Base-by-base conservation (phyloP, 305 asterid genomes). In the Fraxinus albicans region DNA sequence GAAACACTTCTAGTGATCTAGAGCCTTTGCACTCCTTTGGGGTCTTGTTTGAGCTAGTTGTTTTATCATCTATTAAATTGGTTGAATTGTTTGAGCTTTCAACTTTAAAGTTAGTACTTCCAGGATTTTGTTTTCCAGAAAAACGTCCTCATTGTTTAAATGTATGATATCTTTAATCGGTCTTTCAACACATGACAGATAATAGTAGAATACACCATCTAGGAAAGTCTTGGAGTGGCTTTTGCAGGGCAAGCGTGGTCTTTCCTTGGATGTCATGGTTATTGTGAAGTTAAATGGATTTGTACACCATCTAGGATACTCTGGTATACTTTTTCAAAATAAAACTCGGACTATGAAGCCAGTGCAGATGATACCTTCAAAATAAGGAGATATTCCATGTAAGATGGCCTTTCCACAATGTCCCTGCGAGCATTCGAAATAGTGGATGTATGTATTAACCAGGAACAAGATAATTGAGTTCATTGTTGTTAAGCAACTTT, bases 361-460 rank as follows among this genome's bases (percentile, higher is more conserved):
- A 3, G 76, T 34, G 70, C 38, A 65, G 31, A 60, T 60, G 27
- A 21, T 60, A 0, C 13, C 29, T 60, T 21, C 29, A 19, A 60
- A 21, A 53, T 21, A 21, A 7, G 70, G 70, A 21, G 27, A 60
- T 60, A n/a, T 60, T 60, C 13, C 31, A 60, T 21, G 29, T 53
- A 70, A 53, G 80, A 77, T 8, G 33, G 42, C 34, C 34, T n/a
- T 78, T 42, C 63, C 77, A 44, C 50, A 65, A 74, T 10, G 67
- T 74, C 8, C 29, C 29, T 36, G 70, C 8, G 29, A 79, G 29
- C 74, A 23, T 55, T 83, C 40, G 83, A 80, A 77, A 75, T 79
- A 74, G 55, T 69, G 19, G 47, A 47, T 53, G 23, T 53, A 17
- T 53, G 63, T 17, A 53, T 53, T 53, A 53, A 53, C 63, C 63